phyloP scores from a whole-genome alignment of 345 rosid species.

The Pseudoturritis turrita region DNA sequence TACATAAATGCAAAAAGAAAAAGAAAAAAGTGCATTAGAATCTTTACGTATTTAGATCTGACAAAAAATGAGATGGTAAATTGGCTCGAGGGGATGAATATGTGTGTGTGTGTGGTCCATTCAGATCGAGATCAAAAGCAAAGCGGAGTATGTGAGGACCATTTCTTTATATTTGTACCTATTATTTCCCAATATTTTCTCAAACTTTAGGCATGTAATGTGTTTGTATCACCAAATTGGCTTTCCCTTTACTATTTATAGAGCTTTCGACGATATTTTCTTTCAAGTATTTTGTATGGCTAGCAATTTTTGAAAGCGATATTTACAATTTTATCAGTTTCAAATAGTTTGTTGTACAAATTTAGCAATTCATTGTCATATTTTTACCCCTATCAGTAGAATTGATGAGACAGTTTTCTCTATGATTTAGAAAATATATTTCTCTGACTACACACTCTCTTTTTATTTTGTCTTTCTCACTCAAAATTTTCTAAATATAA shows the following conservation, averaged over 20 bases:
- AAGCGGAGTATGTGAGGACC: constrained; percentile 25
- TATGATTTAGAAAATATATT: neutral
- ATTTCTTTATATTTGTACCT: constrained; percentile 3
- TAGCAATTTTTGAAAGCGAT: neutral
- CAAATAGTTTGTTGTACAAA: neutral
- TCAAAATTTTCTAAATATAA: constrained; percentile 4
- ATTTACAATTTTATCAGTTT: neutral
- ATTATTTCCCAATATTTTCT: neutral
- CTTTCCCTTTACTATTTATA: neutral
- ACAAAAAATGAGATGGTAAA: constrained; percentile 2
- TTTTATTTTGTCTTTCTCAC: neutral
- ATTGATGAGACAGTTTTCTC: neutral
- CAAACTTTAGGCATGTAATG: constrained; percentile 11
- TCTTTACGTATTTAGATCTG: constrained; percentile 11
- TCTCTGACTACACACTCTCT: neutral
- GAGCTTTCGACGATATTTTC: neutral
- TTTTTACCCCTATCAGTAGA: neutral
- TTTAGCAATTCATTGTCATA: neutral
- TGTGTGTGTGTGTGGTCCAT: constrained; percentile 26
- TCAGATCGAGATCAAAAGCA: neutral
- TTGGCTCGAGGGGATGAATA: constrained; percentile 25
- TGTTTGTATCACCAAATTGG: neutral
- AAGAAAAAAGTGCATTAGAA: neutral
- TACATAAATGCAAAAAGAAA: neutral
- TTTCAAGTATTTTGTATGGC: constrained; percentile 13